These are phyloP conservation scores for Solanum gracilifrons DNA, from an alignment of 257 asterid species.

Conservation along the genomic window DNA sequence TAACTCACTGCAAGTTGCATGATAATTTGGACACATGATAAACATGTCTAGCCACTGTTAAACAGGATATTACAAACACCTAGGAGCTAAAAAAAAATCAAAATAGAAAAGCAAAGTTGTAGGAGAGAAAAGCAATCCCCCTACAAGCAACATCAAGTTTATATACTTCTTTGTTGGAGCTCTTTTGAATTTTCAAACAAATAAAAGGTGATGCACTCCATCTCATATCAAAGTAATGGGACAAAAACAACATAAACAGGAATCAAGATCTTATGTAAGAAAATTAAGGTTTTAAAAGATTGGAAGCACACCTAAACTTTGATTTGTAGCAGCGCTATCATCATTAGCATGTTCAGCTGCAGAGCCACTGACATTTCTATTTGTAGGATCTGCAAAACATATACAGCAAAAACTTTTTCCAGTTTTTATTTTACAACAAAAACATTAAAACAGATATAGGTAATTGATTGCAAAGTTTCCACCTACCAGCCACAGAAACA, in stretches of 20 bases:
- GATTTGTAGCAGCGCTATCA: constrained; percentile 32
- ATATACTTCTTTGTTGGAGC: neutral
- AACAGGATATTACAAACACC: neutral
- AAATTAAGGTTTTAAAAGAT: neutral
- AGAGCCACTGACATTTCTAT: constrained; percentile 17
- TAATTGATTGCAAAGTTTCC: neutral
- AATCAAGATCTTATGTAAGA: neutral
- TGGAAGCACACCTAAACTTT: constrained; percentile 38
- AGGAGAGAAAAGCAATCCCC: neutral
- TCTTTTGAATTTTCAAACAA: neutral
- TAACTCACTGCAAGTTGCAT: constrained; percentile 31
- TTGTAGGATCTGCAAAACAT: constrained; percentile 29
- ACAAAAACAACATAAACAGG: neutral
- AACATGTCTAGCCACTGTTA: neutral
- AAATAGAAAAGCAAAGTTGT: neutral
- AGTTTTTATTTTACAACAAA: constrained; percentile 1
- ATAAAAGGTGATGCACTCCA: neutral
- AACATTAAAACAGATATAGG: neutral
- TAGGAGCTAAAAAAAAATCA: neutral
- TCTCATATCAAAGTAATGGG: neutral
- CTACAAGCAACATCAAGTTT: neutral
- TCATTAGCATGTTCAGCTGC: constrained; percentile 23
- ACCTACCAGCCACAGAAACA: constrained; percentile 30
- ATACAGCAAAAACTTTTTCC: neutral
- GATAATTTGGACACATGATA: neutral